phyloP scores from a whole-genome alignment of 75 land plant species.

The Picea sitchensis region DNA sequence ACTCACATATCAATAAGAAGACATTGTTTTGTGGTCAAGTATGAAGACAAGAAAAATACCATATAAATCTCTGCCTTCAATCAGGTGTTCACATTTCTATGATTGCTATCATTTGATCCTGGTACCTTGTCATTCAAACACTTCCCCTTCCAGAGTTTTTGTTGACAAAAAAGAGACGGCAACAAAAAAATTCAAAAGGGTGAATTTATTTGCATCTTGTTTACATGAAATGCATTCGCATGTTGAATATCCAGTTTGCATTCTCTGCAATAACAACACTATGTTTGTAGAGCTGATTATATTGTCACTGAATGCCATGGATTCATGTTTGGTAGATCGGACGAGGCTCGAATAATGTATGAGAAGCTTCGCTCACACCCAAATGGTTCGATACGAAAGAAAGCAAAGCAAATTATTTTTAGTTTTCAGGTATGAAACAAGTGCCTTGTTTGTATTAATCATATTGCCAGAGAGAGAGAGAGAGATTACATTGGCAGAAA shows the following conservation, averaged over 20 bases:
- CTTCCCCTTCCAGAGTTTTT: neutral
- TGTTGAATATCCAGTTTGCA: neutral
- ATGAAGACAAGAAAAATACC: no score
- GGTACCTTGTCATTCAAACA: neutral
- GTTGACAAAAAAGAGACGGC: neutral
- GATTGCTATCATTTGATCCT: neutral
- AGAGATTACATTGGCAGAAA: neutral
- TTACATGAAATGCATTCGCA: neutral
- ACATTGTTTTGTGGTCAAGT: no score
- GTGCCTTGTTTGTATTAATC: neutral
- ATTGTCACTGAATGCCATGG: constrained; percentile 2
- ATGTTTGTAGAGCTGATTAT: neutral
- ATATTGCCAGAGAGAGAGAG: neutral
- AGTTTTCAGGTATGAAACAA: constrained; percentile 63
- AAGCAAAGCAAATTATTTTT: constrained; percentile 64
- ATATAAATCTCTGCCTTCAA: no score
- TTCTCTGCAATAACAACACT: neutral
- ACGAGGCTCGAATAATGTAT: constrained; percentile 69
- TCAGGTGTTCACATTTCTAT: no score
- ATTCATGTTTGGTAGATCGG: constrained; percentile 33
- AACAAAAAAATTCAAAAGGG: neutral
- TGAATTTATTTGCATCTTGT: neutral
- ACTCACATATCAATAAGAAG: no score
- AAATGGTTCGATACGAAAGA: constrained; percentile 56
- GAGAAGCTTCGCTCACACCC: constrained; percentile 84